Evolutionary conservation across 768 basidiomycete genomes (phyloP).

Genomic region (Pleurotus giganteus): DNA sequence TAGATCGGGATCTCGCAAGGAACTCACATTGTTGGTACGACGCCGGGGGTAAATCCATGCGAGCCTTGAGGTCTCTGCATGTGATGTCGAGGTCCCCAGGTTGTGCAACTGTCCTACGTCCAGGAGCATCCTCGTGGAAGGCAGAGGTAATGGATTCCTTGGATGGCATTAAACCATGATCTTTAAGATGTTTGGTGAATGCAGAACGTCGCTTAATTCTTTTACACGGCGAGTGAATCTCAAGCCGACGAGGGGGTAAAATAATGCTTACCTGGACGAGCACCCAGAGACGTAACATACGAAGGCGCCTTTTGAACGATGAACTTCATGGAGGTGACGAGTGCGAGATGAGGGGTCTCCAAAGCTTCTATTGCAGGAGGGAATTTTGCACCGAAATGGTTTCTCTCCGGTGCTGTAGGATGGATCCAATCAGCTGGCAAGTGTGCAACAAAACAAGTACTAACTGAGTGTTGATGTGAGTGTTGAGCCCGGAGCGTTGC

Average conservation of each 20-base stretch:
- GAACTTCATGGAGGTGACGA: constrained; percentile 64
- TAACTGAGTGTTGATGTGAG: constrained; percentile 67
- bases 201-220: constrained; percentile 68
- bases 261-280: constrained; percentile 39
- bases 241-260: neutral
- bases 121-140: constrained; percentile 25
- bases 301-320: constrained; percentile 39
- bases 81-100: constrained; percentile 8
- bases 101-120: constrained; percentile 13
- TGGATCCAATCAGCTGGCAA: constrained; percentile 1
- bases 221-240: constrained; percentile 9
- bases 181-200: constrained; percentile 52
- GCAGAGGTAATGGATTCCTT: constrained; percentile 29
- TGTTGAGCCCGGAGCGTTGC: constrained; percentile 59
- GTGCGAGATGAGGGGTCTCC: constrained; percentile 70
- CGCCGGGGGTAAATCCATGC: neutral
- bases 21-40: neutral
- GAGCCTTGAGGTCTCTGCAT: neutral
- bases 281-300: constrained; percentile 46
- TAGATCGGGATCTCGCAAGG: neutral
- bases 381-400: constrained; percentile 50
- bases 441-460: constrained; percentile 20
- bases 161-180: constrained; percentile 39
- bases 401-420: constrained; percentile 44
- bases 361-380: constrained; percentile 48